These are phyloP conservation scores for Lepidopterella palustris DNA, from an alignment of 495 filamentous ascomycete genomes.

Conservation along the genomic window DNA sequence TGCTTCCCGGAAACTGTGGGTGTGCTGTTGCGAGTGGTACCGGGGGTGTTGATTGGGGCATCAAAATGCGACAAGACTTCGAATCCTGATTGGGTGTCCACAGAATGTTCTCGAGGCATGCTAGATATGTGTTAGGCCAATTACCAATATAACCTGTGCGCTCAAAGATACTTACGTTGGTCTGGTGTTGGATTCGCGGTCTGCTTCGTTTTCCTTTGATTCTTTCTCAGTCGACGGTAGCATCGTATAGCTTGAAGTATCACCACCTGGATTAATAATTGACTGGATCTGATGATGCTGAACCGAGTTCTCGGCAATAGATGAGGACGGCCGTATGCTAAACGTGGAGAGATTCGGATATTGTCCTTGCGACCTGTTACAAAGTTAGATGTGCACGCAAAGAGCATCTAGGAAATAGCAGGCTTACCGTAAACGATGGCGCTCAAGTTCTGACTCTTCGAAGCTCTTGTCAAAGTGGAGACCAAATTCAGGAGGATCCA, in stretches of 20 bases:
- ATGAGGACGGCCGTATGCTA: slow-evolving; percentile 11
- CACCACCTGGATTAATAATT: too few species aligned
- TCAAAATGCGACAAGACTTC: not conserved
- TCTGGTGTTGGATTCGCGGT: not conserved
- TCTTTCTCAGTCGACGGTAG: not conserved
- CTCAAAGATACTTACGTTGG: not conserved
- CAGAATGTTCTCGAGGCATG: not conserved
- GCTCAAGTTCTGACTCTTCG: slow-evolving; percentile 15
- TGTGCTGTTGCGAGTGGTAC: not conserved
- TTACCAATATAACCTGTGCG: not conserved
- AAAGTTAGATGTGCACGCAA: not conserved
- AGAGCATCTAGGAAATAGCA: not conserved
- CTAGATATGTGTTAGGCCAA: not conserved
- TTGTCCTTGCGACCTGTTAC: slow-evolving; percentile 5
- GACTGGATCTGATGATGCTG: slow-evolving; percentile 14
- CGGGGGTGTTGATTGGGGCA: not conserved
- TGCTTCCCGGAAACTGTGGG: not conserved
- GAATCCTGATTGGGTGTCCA: not conserved
- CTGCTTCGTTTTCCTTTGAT: not conserved
- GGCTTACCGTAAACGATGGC: slow-evolving; percentile 7
- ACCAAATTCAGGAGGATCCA: slow-evolving; percentile 6
- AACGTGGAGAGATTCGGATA: slow-evolving; percentile 16
- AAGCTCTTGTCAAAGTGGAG: slow-evolving; percentile 13
- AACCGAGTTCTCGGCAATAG: slow-evolving; percentile 3
- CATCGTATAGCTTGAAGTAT: not conserved